These are phyloP conservation scores for Lecanicillium sp. DNA, from an alignment of 2,329 filamentous ascomycete species.

Conservation along the genomic window DNA sequence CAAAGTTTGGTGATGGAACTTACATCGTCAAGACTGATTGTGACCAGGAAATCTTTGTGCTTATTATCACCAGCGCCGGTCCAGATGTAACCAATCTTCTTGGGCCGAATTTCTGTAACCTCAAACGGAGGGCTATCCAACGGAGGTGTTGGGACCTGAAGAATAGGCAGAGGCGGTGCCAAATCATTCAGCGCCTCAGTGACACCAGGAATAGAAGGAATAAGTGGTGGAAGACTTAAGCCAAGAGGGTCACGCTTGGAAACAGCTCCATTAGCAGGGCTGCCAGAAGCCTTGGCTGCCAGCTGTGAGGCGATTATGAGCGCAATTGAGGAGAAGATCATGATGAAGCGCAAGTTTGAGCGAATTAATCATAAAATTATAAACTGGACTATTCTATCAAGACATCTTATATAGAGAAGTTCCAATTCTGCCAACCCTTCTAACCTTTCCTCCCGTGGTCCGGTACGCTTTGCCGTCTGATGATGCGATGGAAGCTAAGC, in stretches of 20 bases:
- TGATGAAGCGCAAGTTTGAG: background rate
- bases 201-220: slow-evolving; percentile 51
- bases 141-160: slow-evolving; percentile 52
- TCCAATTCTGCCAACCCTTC: background rate
- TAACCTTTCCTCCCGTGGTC: too few relatives aligned
- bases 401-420: background rate
- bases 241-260: slow-evolving; percentile 19
- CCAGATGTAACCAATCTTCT: slow-evolving; percentile 62
- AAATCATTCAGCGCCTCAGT: slow-evolving; percentile 45
- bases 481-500: too few relatives aligned
- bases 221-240: slow-evolving; percentile 43
- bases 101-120: slow-evolving; percentile 48
- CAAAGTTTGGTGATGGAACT: too few relatives aligned
- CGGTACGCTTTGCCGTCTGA: too few relatives aligned
- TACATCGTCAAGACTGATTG: slow-evolving; percentile 51
- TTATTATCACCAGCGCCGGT: slow-evolving; percentile 52
- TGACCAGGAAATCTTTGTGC: slow-evolving; percentile 52
- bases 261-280: background rate
- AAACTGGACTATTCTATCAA: background rate
- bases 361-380: background rate
- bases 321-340: slow-evolving; percentile 5
- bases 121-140: slow-evolving; percentile 45
- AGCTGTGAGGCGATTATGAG: slow-evolving; percentile 5
- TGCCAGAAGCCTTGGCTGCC: slow-evolving; percentile 3
- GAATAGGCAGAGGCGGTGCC: slow-evolving; percentile 46